Evolutionary conservation across 78 protist genomes (phyloP).

Genomic region (Pigoraptor vietnamica): DNA sequence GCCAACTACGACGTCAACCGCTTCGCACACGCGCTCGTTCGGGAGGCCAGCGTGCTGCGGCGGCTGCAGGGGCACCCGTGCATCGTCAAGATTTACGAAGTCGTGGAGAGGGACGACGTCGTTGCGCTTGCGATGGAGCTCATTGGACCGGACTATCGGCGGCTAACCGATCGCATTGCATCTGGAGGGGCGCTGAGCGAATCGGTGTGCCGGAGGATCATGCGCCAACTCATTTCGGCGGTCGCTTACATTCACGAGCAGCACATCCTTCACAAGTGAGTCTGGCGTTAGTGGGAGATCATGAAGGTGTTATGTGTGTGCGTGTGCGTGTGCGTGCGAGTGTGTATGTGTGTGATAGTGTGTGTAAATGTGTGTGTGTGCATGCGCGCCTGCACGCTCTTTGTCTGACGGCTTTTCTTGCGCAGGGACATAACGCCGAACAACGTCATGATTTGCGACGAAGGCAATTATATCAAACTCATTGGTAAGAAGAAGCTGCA

Average conservation of each 20-base stretch:
- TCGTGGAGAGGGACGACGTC: background rate
- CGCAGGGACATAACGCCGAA: background rate
- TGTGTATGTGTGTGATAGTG: background rate
- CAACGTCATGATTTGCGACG: background rate
- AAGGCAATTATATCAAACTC: background rate
- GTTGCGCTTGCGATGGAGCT: background rate
- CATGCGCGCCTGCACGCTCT: background rate
- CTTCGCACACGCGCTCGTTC: background rate
- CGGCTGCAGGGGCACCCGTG: background rate
- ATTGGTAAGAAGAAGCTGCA: no score
- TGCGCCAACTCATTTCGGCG: background rate
- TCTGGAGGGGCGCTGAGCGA: background rate
- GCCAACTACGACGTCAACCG: background rate
- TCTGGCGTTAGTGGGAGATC: no score
- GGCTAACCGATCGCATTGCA: background rate
- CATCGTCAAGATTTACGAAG: background rate
- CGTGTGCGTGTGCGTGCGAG: background rate
- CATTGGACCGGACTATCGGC: background rate
- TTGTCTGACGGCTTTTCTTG: no score
- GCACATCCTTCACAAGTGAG: background rate
- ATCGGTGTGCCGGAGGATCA: background rate
- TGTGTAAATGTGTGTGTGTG: background rate
- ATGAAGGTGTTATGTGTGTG: no score
- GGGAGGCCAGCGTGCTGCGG: background rate
- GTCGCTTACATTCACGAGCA: background rate